Percentiles rank a stretch among this genome's conserved stretches.
phyloP scores from a whole-genome alignment of 805 yeast species.

The Phaffomyces thermotolerans region DNA sequence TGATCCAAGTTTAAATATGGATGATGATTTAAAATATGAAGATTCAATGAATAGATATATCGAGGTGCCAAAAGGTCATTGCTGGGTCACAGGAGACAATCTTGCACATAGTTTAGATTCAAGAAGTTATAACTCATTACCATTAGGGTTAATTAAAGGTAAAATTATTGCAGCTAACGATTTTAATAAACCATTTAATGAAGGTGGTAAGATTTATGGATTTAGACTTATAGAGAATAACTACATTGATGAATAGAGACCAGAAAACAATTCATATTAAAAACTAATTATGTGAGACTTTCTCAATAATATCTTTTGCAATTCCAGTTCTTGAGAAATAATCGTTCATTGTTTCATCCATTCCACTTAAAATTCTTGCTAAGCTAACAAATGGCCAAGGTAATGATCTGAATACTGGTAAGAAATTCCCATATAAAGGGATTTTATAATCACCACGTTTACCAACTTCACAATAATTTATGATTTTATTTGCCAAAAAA shows the following conservation, averaged over 20 bases:
- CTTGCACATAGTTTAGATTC: slow-evolving; percentile 82
- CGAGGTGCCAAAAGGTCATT: slow-evolving; percentile 86
- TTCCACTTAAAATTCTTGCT: slow-evolving; percentile 36
- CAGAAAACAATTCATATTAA: too few species aligned
- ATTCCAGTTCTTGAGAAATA: background rate
- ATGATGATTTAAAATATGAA: slow-evolving; percentile 13
- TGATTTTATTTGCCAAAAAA: slow-evolving; percentile 53
- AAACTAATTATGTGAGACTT: too few species aligned
- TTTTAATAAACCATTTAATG: slow-evolving; percentile 40
- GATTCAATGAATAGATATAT: slow-evolving; percentile 43
- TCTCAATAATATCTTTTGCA: too few species aligned
- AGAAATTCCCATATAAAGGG: slow-evolving; percentile 70
- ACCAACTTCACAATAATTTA: slow-evolving; percentile 52
- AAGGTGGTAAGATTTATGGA: slow-evolving; percentile 37
- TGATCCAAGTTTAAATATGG: slow-evolving; percentile 58
- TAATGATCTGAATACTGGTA: slow-evolving; percentile 63
- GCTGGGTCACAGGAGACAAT: slow-evolving; percentile 97
- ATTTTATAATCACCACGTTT: slow-evolving; percentile 58
- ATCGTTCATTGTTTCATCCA: slow-evolving; percentile 35
- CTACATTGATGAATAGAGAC: slow-evolving; percentile 31
- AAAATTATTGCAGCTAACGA: slow-evolving; percentile 70
- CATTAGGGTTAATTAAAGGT: slow-evolving; percentile 83
- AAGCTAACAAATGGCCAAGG: slow-evolving; percentile 59
- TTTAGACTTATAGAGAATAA: slow-evolving; percentile 50
- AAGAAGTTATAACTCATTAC: slow-evolving; percentile 81